Base-by-base conservation (phyloP, 371 early-diverging fungal genomes). In the Haplosporangium sp. region DNA sequence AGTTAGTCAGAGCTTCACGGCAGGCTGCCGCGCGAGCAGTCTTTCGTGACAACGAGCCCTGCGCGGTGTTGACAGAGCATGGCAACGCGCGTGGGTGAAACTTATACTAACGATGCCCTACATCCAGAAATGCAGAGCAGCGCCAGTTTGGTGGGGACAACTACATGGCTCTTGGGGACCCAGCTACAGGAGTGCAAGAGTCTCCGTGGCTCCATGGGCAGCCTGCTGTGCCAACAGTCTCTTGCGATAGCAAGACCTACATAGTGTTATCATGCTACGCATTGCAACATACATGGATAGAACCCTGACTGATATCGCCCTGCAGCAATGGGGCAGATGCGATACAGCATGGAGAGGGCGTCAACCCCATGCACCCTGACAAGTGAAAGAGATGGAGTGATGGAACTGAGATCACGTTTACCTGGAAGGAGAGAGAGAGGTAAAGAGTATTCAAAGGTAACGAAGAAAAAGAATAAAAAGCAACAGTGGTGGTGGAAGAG, bases 331-430 rank as follows among this genome's bases (percentile, higher is more conserved):
- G n/a, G n/a, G n/a, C n/a, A n/a, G 67, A 67, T 67, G 67, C 54
- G 60, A 59, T 54, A 54, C 0, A 52, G 59, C 46, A 38, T 55
- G 68, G 68, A 67, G 56, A 67, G 60, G 55, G 68, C 29, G 61
- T 67, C 68, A 67, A 61, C 47, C 68, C 68, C 68, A 67, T 67
- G 68, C 55, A 67, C 61, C 61, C 61, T 60, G 68, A 67, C 61
- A 61, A 60, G 60, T 41, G 61, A 67, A 57, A 21, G 23, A 62
- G 50, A 45, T 23, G 60, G 55, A 59, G 21, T 50, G 53, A 67
- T 48, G 29, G 58, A 41, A 53, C 42, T 29, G 40, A 14, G 29
- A 62, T 62, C 63, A 54, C 63, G 43, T 54, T 62, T 54, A 62
- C 53, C 54, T 53, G 62, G n/a, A 20, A 38, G 47, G 20, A 41